Conservation (phyloP, 2,329 filamentous ascomycete genomes). For the Colletotrichum sublineola region DNA sequence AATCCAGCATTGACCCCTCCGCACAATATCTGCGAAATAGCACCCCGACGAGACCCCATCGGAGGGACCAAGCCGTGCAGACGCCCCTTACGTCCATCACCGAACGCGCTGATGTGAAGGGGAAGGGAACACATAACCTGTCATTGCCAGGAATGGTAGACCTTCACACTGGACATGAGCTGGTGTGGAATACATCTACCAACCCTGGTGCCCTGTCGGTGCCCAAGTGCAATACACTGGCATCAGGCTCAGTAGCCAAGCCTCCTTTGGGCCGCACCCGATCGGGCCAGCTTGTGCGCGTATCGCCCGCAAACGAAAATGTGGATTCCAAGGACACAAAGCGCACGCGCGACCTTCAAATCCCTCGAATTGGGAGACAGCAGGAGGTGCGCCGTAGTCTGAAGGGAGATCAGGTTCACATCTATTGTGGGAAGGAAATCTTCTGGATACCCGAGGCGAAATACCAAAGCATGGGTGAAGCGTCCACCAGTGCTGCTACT, state of each 20-base stretch:
- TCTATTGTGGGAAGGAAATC: neutral
- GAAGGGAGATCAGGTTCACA: neutral
- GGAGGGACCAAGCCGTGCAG: constrained; percentile 2
- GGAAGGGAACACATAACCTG: neutral
- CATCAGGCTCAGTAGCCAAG: neutral
- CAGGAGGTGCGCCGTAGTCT: constrained; percentile 2
- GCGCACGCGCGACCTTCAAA: neutral
- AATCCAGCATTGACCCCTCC: neutral
- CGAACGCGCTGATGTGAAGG: neutral
- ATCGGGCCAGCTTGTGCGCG: neutral
- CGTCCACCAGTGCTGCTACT: neutral
- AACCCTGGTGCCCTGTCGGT: neutral
- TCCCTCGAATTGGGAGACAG: neutral
- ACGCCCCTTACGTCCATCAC: neutral
- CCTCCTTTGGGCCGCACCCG: neutral
- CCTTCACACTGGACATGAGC: neutral
- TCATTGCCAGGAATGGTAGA: neutral
- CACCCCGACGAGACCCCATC: neutral
- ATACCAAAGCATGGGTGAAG: neutral
- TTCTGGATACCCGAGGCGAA: neutral
- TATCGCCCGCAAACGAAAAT: neutral
- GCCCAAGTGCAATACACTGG: neutral
- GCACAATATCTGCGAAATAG: neutral
- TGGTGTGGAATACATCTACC: neutral
- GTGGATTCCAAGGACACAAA: neutral